A percentile compares a stretch with the other conserved stretches of the same genome.
Evolutionary conservation across 257 asterid species (phyloP).

Genomic region (Lithospermum erythrorhizon): DNA sequence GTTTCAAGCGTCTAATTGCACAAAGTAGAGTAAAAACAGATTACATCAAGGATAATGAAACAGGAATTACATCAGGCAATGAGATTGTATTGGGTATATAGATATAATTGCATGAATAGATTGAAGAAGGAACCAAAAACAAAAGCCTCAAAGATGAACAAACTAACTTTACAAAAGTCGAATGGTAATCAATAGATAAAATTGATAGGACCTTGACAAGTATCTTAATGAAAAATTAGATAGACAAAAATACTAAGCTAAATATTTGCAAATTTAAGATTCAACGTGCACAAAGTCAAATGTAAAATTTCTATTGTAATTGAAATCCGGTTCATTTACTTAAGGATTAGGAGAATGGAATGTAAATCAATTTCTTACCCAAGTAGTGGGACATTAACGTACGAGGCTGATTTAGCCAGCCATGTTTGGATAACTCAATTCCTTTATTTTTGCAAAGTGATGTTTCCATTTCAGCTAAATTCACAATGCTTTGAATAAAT

Average conservation of each 20-base stretch:
- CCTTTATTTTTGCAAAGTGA: too few relatives aligned
- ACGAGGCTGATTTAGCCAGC: too few relatives aligned
- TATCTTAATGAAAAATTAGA: background rate
- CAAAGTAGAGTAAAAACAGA: slow-evolving; percentile 15
- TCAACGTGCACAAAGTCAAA: too few relatives aligned
- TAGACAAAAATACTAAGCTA: background rate
- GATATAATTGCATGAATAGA: too few relatives aligned
- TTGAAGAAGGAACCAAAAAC: background rate
- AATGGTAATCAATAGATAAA: background rate
- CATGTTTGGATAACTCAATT: too few relatives aligned
- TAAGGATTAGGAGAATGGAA: background rate
- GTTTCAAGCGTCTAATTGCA: slow-evolving; percentile 43
- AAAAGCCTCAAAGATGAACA: background rate
- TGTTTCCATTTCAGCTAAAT: too few relatives aligned
- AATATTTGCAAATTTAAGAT: background rate
- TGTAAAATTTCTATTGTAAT: too few relatives aligned
- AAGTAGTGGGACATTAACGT: too few relatives aligned
- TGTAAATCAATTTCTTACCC: background rate
- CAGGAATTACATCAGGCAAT: background rate
- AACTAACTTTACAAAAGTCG: background rate
- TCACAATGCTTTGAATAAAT: too few relatives aligned
- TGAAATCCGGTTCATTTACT: background rate
- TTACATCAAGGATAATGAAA: background rate
- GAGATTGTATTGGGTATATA: too few relatives aligned
- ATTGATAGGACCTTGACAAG: background rate